Base-by-base conservation (phyloP, 139 green algal genomes). In the Tetraselmis chui region DNA sequence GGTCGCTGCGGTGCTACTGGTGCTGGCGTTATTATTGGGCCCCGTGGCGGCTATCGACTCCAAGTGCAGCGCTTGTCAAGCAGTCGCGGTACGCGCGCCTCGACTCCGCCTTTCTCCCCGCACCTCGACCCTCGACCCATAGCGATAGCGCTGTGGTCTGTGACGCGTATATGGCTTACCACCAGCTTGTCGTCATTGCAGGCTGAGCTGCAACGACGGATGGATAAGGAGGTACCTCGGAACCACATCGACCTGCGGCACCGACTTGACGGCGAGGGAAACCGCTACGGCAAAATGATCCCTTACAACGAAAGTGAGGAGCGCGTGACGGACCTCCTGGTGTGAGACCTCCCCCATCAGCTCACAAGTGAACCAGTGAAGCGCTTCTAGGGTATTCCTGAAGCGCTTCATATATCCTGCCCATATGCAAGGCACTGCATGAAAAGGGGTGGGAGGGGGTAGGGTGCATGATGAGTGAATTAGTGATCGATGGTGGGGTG, bases 191-290 rank as follows among this genome's bases (percentile, higher is more conserved):
- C n/a, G n/a, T n/a, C n/a, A n/a, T n/a, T n/a, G 79, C 80, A 91
- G 88, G 59, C 28, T 2, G 91, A 94, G 79, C 81, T 94, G 32
- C 80, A 86, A 32, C 75, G 59, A 1, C 78, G 86, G 2, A 76
- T 94, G 29, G 79, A 89, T 11, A 87, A 87, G 24, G 93, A 96
- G 82, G 29, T 74, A 23, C 87, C 90, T 0, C 84, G 92, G 11
- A 96, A 96, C 83, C 86, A 93, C 28, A n/a, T 97, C 25, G 93
- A 97, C 84, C 86, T 97, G 84, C 77, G 94, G 11, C 92, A 97
- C 76, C 82, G 93, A 0, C 84, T 97, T 2, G 92, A 97, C 80
- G 89, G 89, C 31, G 79, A 97, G 25, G 93, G 93, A 2, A 92
- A 96, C 32, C 83, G 93, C 28, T 95, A 94, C 31, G 93, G 93